Evolutionary conservation across 768 basidiomycete genomes (phyloP).

Genomic region (Clathrus columnatus): DNA sequence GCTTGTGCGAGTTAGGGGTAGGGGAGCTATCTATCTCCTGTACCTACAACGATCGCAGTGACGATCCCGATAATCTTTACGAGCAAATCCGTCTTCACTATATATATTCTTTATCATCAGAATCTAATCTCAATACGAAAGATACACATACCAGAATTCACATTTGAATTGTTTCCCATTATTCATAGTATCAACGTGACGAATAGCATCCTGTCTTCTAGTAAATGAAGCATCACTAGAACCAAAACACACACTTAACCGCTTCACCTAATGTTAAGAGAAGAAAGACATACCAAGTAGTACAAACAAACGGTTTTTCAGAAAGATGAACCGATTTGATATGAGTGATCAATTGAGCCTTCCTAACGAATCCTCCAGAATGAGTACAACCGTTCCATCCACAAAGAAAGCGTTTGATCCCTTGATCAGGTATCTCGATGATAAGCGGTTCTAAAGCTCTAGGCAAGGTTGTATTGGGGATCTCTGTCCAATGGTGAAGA

Average conservation of each 20-base stretch:
- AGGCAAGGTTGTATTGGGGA: background rate
- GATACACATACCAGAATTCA: background rate
- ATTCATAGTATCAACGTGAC: constrained; percentile 7
- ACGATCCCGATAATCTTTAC: constrained; percentile 8
- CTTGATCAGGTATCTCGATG: background rate
- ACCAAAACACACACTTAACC: background rate
- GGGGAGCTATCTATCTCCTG: too few species aligned
- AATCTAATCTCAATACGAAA: too few species aligned
- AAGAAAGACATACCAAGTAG: background rate
- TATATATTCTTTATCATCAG: background rate
- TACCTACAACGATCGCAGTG: constrained; percentile 2
- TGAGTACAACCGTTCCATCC: constrained; percentile 3
- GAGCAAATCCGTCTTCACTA: constrained; percentile 7
- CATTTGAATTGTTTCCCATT: constrained; percentile 4
- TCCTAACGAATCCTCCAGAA: background rate
- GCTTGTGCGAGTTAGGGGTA: too few species aligned
- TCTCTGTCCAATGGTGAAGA: too few species aligned
- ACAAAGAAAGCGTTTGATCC: constrained; percentile 3
- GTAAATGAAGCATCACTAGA: constrained; percentile 4
- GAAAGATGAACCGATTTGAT: constrained; percentile 5
- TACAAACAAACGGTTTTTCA: constrained; percentile 1
- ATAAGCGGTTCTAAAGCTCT: background rate
- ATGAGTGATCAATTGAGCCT: constrained; percentile 3
- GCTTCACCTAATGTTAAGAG: background rate
- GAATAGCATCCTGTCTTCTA: constrained; percentile 6